Base-by-base conservation (phyloP, 805 yeast genomes). In the Hanseniaspora hatyaiensis region DNA sequence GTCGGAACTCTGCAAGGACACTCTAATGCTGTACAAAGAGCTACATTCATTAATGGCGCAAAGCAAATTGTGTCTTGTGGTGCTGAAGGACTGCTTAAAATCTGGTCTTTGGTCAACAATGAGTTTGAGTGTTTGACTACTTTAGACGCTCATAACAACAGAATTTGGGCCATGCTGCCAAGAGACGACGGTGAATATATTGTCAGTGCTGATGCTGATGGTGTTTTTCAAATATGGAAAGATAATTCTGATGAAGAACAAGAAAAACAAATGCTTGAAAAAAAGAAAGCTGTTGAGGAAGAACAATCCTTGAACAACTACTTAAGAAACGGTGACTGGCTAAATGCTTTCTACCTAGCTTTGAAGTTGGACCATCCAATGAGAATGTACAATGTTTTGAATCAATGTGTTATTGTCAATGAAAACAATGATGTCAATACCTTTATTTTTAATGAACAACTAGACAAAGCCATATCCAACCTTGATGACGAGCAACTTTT, bases 161-260 rank as follows among this genome's bases (percentile, higher is more conserved):
- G 95, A 65, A 85, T 92, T 42, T 92, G 98, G 99, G 83, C 96
- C 0, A 63, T 92, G 47, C 77, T 82, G 49, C 67, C 73, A 1
- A 71, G 75, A 51, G 65, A 75, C 30, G 82, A 80, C 55, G 89
- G 94, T 22, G 73, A 72, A 15, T 72, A 73, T 50, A 71, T 92
- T 50, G 75, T 85, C 0, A 76, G 84, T 50, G 97, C 96, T 0
- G 97, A 92, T 63, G 96, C 96, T 1, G 97, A 92, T 63, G 95
- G 96, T 48, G 80, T 85, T 22, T 74, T 92, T 54, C 82, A 85
- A 43, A 69, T 85, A 34, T 92, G 98, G 98, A 69, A 70, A 47
- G 97, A 92, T 63, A 78, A 80, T 56, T 83, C 95, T 1, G 87
- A 79, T 47, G 89, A 82, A 59, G 73, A 77, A 46, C 68, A 71